These are phyloP conservation scores for Dioszegia crocea DNA, from an alignment of 768 basidiomycete species.

Conservation along the genomic window DNA sequence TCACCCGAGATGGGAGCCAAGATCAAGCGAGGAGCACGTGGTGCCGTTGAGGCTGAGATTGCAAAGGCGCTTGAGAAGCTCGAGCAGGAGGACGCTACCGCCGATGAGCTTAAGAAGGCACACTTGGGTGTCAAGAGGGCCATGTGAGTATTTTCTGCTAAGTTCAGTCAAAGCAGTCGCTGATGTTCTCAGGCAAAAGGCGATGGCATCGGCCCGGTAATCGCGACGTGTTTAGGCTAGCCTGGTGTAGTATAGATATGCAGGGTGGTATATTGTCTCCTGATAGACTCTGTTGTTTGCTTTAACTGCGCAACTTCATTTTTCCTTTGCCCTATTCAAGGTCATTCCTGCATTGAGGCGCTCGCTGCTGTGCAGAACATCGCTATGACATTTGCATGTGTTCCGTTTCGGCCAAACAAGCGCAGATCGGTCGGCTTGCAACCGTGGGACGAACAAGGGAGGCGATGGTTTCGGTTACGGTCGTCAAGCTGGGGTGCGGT, in stretches of 20 bases:
- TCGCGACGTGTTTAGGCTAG: background rate
- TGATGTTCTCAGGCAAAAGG: slow-evolving; percentile 64
- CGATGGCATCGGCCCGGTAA: slow-evolving; percentile 53
- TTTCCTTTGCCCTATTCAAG: background rate
- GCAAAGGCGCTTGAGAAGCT: slow-evolving; percentile 97
- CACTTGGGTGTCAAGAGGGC: slow-evolving; percentile 94
- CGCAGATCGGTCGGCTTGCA: too few species aligned
- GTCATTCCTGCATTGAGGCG: too few species aligned
- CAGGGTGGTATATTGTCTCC: slow-evolving; percentile 3
- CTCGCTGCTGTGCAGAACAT: too few species aligned
- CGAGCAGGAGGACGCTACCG: slow-evolving; percentile 90
- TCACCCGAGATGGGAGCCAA: slow-evolving; percentile 96
- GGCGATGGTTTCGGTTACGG: background rate
- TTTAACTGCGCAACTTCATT: too few species aligned
- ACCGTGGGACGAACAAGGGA: too few species aligned
- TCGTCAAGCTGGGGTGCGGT: background rate
- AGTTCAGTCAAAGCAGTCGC: background rate
- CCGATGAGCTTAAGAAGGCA: slow-evolving; percentile 92
- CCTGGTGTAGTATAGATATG: slow-evolving; percentile 9
- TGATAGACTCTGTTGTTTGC: too few species aligned
- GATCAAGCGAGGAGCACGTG: slow-evolving; percentile 94
- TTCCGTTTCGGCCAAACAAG: too few species aligned
- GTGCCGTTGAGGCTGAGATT: slow-evolving; percentile 93
- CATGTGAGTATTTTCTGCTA: slow-evolving; percentile 50
- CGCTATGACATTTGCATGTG: too few species aligned